These are phyloP conservation scores for Chalciporus sphaerocephalus DNA, from an alignment of 768 basidiomycete species.

Conservation along the genomic window DNA sequence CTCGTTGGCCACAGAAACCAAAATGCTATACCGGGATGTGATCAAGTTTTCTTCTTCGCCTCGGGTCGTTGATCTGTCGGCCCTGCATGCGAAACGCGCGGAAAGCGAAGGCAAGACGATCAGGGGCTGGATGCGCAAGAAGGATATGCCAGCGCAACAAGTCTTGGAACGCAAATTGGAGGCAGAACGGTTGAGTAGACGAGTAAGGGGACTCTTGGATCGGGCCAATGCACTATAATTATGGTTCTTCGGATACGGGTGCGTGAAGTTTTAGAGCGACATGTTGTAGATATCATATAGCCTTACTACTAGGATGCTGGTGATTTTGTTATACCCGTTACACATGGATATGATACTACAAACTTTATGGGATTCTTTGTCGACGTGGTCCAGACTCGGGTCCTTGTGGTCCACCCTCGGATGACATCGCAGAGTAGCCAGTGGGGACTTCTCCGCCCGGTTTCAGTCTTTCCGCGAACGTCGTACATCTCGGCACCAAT, in stretches of 20 bases:
- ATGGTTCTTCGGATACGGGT: too few relatives aligned
- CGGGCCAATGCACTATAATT: constrained; percentile 42
- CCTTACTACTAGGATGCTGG: not conserved
- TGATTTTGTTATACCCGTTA: not conserved
- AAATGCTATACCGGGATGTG: constrained; percentile 83
- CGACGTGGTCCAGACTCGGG: too few relatives aligned
- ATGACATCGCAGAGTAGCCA: too few relatives aligned
- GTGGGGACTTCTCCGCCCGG: not conserved
- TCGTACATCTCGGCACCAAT: not conserved
- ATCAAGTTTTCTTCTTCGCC: constrained; percentile 80
- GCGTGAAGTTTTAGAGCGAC: not conserved
- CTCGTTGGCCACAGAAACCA: constrained; percentile 76
- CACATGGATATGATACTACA: not conserved
- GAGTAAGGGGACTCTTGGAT: constrained; percentile 68
- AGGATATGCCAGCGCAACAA: constrained; percentile 78
- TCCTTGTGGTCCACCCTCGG: too few relatives aligned
- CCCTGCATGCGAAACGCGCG: constrained; percentile 47
- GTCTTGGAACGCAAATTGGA: constrained; percentile 72
- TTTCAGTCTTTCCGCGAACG: not conserved
- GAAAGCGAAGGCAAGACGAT: constrained; percentile 42
- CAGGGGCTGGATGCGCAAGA: constrained; percentile 75
- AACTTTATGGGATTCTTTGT: too few relatives aligned
- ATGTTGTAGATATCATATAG: constrained; percentile 3
- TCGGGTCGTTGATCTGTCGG: constrained; percentile 80
- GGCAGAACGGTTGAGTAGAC: constrained; percentile 63